Evolutionary conservation across 805 yeast species (phyloP), one percentile per base, ranked within the genome.

Genomic region (Metschnikowia kofuensis): DNA sequence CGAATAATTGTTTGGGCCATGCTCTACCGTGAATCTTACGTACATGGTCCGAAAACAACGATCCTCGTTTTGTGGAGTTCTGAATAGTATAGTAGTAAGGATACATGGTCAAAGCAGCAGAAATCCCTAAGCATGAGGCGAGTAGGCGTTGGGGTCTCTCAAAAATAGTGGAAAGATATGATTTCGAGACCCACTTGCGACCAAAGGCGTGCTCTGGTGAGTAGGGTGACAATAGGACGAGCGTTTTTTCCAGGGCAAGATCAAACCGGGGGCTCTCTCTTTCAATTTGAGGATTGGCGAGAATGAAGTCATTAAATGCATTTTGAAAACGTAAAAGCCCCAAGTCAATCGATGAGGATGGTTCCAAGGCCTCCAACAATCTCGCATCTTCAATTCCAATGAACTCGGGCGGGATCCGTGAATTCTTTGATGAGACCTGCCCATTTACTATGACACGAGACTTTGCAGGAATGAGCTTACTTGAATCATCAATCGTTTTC

Each of bases 91-190:
- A 85, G 42, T 77, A 71, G 38, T 80, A 80, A 0, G 91, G 90
- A 52, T 73, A 79, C 79, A 82, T 77, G 2, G 90, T 76, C 21
- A 84, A 61, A 0, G 95, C 92, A 2, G 90, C 84, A 0, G 89
- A 79, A 26, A 88, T 77, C 0, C 96, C 96, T 50, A 88, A 69
- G n/a, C 89, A 82, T 8, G 84, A 74, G 0, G 96, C 94, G 47
- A 84, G 72, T 40, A 88, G 67, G 30, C 96, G 71, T 64, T 88
- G 91, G 1, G 96, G 96, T 40, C 92, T 69, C 65, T 88, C 96
- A 27, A 88, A 92, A 34, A 88, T 84, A 0, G 90, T 79, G 14
- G 84, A 70, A 38, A 78, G 64, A 57, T 85, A 84, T 1, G 81
- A 65, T 60, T 84, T 86, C 7, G 87, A 70, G 2, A 83, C 89